Evolutionary conservation across 2,329 filamentous ascomycete genomes (phyloP), one percentile per base, ranked within the genome.

Genomic region (Penicillium sp.): DNA sequence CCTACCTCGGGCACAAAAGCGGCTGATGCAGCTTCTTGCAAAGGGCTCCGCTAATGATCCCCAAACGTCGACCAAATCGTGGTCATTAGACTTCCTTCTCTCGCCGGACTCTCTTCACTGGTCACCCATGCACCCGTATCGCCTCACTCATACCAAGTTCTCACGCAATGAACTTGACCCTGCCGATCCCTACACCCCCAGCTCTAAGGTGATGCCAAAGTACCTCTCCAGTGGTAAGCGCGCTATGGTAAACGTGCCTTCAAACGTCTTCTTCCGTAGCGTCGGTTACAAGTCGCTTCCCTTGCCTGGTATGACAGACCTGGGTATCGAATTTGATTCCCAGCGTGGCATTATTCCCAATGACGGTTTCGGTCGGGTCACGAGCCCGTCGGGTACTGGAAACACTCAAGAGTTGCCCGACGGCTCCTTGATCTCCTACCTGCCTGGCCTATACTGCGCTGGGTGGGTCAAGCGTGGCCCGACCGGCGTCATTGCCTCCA

Each of bases 401-500:
- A 60, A 71, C 20, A 55, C 61, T 43, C 69, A 54, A 41, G 62
- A 17, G 67, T 72, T 64, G 61, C 72, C 72, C 0, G 63, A 75
- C 66, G 64, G 75, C 60, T 69, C 81, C 54, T 67, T 80, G 65
- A 76, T 82, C 62, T 69, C 80, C 65, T 71, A 85, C 73, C 70
- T 90, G 0, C 86, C 88, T 0, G 92, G 94, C 0, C 76, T 96
- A 31, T 99, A 99, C 77, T 96, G 92, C 65, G 90, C 94, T 15
- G 95, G 95, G 0, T 99, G 95, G 95, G 92, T 97, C 10, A 98
- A 98, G 79, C 86, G 90, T 38, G 95, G 95, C 0, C 94, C 95
- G 0, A 97, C 92, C 0, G 95, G 95, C 2, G 93, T 98, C 3
- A 99, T 99, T 73, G 94, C 94, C 1, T 92, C 89, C 34, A 99